Percentiles rank a stretch among this genome's conserved stretches.
Conservation (phyloP, 2,329 filamentous ascomycete genomes). For the Arachnomyces sp. region DNA sequence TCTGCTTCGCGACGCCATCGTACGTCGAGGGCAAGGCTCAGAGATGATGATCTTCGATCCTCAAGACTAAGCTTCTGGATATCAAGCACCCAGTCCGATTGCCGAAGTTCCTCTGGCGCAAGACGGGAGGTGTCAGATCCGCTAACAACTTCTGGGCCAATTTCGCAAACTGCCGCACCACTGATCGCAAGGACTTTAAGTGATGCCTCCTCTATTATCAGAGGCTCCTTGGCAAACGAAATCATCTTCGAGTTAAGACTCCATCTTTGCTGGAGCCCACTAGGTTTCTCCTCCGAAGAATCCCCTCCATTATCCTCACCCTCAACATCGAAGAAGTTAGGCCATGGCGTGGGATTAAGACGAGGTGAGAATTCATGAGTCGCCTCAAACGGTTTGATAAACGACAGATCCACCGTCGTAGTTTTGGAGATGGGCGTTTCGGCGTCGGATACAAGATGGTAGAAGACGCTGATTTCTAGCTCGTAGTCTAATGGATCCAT, state of each 20-base stretch:
- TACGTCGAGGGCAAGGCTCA: constrained; percentile 68
- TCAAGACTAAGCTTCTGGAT: constrained; percentile 72
- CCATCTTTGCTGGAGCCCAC: constrained; percentile 74
- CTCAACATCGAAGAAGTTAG: constrained; percentile 68
- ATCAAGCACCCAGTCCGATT: constrained; percentile 64
- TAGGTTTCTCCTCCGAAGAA: constrained; percentile 25
- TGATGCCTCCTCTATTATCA: constrained; percentile 56
- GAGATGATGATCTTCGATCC: constrained; percentile 64
- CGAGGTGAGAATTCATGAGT: constrained; percentile 80
- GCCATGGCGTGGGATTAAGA: constrained; percentile 72
- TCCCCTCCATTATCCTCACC: constrained; percentile 24
- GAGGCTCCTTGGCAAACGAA: constrained; percentile 62
- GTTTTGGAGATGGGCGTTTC: constrained; percentile 74
- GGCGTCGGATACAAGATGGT: constrained; percentile 69
- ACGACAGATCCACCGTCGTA: constrained; percentile 57
- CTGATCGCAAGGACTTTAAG: constrained; percentile 54
- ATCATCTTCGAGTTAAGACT: constrained; percentile 61
- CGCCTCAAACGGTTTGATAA: constrained; percentile 81
- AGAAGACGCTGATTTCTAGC: constrained; percentile 63
- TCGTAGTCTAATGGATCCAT: constrained; percentile 51
- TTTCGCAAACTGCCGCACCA: constrained; percentile 53
- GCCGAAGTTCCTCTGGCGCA: constrained; percentile 58
- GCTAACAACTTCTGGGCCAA: constrained; percentile 26
- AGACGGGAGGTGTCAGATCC: constrained; percentile 37
- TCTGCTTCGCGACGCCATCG: constrained; percentile 59